Evolutionary conservation across 2,329 filamentous ascomycete genomes (phyloP).

Genomic region (Spiromastix sp.): DNA sequence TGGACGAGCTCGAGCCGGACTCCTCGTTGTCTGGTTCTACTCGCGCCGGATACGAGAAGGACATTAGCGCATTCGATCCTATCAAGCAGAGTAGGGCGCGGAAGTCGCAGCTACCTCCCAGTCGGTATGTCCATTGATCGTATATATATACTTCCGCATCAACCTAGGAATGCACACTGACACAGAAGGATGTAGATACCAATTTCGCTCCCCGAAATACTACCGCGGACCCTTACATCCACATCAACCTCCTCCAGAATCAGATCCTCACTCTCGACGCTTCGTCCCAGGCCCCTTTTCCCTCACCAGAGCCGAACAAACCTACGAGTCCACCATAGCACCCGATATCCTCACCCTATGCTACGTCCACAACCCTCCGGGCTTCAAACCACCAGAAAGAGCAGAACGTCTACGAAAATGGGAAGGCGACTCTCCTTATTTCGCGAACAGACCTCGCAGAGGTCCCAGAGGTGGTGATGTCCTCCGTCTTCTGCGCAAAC

Average conservation of each 20-base stretch:
- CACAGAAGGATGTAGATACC: constrained; percentile 75
- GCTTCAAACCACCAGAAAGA: constrained; percentile 49
- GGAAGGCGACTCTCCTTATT: constrained; percentile 88
- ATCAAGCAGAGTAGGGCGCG: constrained; percentile 36
- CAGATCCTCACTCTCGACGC: constrained; percentile 76
- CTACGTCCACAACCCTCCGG: constrained; percentile 78
- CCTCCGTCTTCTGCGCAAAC: constrained; percentile 40
- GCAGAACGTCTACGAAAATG: constrained; percentile 66
- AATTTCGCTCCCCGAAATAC: constrained; percentile 90
- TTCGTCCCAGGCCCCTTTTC: constrained; percentile 89
- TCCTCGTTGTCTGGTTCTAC: constrained; percentile 34
- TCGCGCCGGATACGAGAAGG: constrained; percentile 24
- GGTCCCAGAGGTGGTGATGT: constrained; percentile 69
- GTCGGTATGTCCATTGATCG: constrained; percentile 37
- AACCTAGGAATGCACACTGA: too few species aligned
- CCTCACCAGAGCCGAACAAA: constrained; percentile 76
- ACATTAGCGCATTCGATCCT: constrained; percentile 41
- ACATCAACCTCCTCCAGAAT: constrained; percentile 75
- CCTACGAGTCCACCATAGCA: constrained; percentile 76
- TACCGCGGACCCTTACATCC: constrained; percentile 89
- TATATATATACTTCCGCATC: neutral
- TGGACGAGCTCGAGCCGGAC: constrained; percentile 37
- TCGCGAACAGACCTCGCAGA: constrained; percentile 77
- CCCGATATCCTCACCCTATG: constrained; percentile 80
- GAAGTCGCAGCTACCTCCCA: constrained; percentile 36